Evolutionary conservation across 306 rosid species (phyloP).

Genomic region (Vigna nakashimae): DNA sequence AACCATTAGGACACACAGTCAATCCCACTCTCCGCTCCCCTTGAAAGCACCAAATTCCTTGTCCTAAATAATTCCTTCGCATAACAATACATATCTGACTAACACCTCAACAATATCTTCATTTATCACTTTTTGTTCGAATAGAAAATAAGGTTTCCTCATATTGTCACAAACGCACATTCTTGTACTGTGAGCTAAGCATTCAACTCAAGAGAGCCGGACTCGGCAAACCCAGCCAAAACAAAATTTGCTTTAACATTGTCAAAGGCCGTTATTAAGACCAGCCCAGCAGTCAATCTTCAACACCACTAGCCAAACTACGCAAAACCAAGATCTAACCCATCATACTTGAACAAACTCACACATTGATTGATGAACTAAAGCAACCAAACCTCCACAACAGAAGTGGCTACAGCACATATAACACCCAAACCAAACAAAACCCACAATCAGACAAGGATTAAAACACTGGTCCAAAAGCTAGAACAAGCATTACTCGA

Average conservation of each 20-base stretch:
- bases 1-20: slow-evolving; percentile 21
- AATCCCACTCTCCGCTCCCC: slow-evolving; percentile 22
- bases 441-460: slow-evolving; percentile 45
- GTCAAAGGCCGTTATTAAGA: slow-evolving; percentile 20
- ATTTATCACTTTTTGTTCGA: slow-evolving; percentile 3
- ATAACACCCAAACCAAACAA: slow-evolving; percentile 43
- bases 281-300: slow-evolving; percentile 35
- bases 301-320: slow-evolving; percentile 29
- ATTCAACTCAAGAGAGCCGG: slow-evolving; percentile 22
- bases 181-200: slow-evolving; percentile 22
- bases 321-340: slow-evolving; percentile 44
- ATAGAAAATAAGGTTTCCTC: slow-evolving; percentile 25
- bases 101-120: slow-evolving; percentile 10
- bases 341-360: slow-evolving; percentile 38
- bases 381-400: slow-evolving; percentile 34
- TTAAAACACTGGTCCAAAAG: slow-evolving; percentile 47
- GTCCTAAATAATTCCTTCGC: background rate
- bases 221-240: slow-evolving; percentile 36
- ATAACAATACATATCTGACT: background rate
- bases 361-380: slow-evolving; percentile 45
- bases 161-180: background rate
- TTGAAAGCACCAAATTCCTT: slow-evolving; percentile 8
- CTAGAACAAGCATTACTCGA: slow-evolving; percentile 50
- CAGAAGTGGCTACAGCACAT: slow-evolving; percentile 36
- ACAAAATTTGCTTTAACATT: slow-evolving; percentile 21